Evolutionary conservation across 1,139 yeast genomes (phyloP).

Genomic region (Cylindricascospora bacillispora): DNA sequence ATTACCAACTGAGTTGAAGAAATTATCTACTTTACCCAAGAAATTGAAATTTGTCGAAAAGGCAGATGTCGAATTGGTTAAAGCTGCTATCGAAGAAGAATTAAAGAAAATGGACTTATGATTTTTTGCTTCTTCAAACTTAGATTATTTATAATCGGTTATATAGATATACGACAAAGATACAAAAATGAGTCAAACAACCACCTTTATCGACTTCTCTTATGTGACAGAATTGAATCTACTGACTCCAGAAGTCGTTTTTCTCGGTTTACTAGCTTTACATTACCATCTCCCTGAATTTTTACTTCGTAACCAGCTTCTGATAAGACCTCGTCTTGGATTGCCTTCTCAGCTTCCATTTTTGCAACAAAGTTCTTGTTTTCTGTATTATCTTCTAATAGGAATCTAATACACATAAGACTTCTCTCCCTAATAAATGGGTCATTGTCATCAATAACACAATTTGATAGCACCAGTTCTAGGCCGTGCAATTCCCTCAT

Average conservation of each 20-base stretch:
- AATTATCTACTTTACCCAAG: constrained; percentile 56
- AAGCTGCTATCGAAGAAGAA: constrained; percentile 60
- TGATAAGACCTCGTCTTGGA: constrained; percentile 36
- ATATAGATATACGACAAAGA: too few species aligned
- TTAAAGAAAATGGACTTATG: constrained; percentile 37
- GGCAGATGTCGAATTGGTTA: constrained; percentile 61
- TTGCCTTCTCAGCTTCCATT: constrained; percentile 44
- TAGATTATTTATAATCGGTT: too few species aligned
- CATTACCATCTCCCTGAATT: constrained; percentile 38
- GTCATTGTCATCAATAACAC: constrained; percentile 76
- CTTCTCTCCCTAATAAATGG: constrained; percentile 83
- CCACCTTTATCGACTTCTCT: too few species aligned
- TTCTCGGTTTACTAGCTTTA: too few species aligned
- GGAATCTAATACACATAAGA: constrained; percentile 59
- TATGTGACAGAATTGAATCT: too few species aligned
- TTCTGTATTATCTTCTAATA: constrained; percentile 46
- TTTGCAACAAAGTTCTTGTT: constrained; percentile 68
- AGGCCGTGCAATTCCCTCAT: constrained; percentile 58
- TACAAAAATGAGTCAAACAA: too few species aligned
- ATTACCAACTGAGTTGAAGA: constrained; percentile 75
- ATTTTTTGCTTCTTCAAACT: too few species aligned
- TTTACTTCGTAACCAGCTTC: constrained; percentile 51
- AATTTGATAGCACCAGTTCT: constrained; percentile 60
- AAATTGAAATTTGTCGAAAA: constrained; percentile 65
- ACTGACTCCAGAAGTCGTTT: too few species aligned